Conservation (phyloP, 2,329 filamentous ascomycete species). For the Xylaria sp. region DNA sequence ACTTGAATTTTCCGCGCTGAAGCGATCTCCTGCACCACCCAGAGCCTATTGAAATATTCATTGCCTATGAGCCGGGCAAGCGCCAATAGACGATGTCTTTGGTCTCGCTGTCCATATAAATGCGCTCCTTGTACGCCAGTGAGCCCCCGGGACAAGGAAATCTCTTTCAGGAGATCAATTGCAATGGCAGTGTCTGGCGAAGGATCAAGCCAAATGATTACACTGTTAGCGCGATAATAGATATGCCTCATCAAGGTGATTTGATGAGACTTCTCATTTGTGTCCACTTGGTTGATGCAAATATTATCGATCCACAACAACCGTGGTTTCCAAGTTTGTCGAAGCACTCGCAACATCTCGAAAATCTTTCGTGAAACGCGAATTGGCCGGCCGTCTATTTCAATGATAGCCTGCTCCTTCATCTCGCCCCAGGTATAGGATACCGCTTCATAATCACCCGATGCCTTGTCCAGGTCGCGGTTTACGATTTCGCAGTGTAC, state of each 20-base stretch:
- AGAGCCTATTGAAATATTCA: constrained; percentile 32
- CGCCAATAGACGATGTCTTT: constrained; percentile 22
- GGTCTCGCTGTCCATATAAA: constrained; percentile 20
- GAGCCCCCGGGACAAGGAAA: constrained; percentile 17
- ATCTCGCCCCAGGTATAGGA: constrained; percentile 40
- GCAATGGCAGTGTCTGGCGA: constrained; percentile 19
- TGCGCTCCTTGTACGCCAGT: constrained; percentile 22
- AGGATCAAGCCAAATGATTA: constrained; percentile 37
- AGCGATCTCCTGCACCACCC: constrained; percentile 30
- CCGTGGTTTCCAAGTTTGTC: constrained; percentile 15
- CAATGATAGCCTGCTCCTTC: constrained; percentile 17
- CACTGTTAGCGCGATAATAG: constrained; percentile 31
- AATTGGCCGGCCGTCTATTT: constrained; percentile 25
- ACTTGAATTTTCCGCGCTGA: constrained; percentile 25
- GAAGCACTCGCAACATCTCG: constrained; percentile 25
- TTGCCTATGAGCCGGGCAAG: constrained; percentile 19
- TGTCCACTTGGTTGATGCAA: constrained; percentile 35
- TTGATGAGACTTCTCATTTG: constrained; percentile 33
- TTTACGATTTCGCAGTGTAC: constrained; percentile 26
- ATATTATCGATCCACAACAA: constrained; percentile 40
- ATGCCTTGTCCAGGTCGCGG: constrained; percentile 3
- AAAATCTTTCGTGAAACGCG: constrained; percentile 32
- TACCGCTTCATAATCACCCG: constrained; percentile 34
- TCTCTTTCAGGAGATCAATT: constrained; percentile 23
- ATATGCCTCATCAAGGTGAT: constrained; percentile 33